Percentiles rank a stretch among this genome's conserved stretches.
Conservation (phyloP, 306 rosid genomes). For the Canavalia ensiformis region DNA sequence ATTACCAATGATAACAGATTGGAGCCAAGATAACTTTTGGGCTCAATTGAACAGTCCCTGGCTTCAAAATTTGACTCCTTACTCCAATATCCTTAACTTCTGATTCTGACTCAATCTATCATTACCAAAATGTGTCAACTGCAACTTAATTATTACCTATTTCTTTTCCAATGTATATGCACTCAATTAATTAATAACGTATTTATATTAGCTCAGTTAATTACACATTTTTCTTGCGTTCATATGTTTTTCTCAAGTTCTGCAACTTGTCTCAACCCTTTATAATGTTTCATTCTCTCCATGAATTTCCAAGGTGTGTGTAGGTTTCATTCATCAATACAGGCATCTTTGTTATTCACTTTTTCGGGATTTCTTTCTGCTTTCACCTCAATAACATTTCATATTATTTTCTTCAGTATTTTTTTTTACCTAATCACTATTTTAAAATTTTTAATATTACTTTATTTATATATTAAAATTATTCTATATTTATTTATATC, state of each 20-base stretch:
- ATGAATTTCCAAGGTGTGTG: not conserved
- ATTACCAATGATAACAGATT: constrained; percentile 69
- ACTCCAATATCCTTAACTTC: constrained; percentile 68
- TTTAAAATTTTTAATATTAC: no score
- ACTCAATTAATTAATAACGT: constrained; percentile 33
- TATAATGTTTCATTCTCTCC: not conserved
- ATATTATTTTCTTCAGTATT: not conserved
- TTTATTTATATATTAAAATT: no score
- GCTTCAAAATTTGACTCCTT: constrained; percentile 74
- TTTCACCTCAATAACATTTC: not conserved
- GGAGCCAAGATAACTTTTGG: constrained; percentile 85
- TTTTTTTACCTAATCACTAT: no score
- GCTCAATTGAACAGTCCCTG: constrained; percentile 83
- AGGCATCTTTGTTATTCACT: not conserved
- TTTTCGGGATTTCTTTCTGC: not conserved
- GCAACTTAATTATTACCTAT: constrained; percentile 16
- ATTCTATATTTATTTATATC: no score
- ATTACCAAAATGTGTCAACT: not conserved
- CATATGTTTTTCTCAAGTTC: not conserved
- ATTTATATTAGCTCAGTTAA: constrained; percentile 14
- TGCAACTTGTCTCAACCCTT: not conserved
- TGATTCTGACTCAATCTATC: constrained; percentile 17
- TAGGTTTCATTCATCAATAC: not conserved
- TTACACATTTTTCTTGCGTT: not conserved
- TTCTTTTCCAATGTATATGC: constrained; percentile 44